Base-by-base conservation (phyloP, 768 basidiomycete genomes). In the Tricholoma sp. region DNA sequence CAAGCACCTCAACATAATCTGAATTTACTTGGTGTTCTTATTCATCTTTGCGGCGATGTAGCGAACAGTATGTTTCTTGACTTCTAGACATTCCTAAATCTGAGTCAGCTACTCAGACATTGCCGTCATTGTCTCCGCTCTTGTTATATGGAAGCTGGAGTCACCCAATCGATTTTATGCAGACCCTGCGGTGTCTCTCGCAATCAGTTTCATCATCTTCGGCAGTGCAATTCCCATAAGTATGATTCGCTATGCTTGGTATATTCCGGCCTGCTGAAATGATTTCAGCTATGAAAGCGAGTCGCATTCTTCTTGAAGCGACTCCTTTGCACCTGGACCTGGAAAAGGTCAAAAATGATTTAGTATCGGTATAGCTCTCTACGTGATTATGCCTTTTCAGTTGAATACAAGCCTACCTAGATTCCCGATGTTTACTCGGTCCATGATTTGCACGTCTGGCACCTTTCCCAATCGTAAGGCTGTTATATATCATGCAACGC, bases 371-470 rank as follows among this genome's bases (percentile, higher is more conserved):
- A 55, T 50, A 74, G 70, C 37, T 37, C 29, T 29, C 17, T 28
- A 7, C 18, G 6, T 34, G 11, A 20, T 29, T 11, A 18, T 50
- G 18, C 32, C 41, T 57, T 67, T 11, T 33, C 33, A 11, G 12
- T 29, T 53, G n/a, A 31, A 24, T 24, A 15, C 24, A 12, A 12
- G 3, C 18, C 29, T 49, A 18, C 20, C 6, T 51, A 81, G 80
- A 62, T 77, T 49, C 76, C 77, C 3, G 70, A 74, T 53, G 80
- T 82, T 0, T 62, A 74, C 10, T 75, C 78, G 4, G 68, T 82
- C 7, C 80, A 80, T 61, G 80, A 80, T 61, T 65, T 82, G 36
- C 79, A 82, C 62, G 76, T 81, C 18, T 81, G 80, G 81, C 79
- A 81, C 57, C 68, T 83, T 11, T 81, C 80, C 7, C 78, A 83